These are phyloP conservation scores for Orobanche coerulescens DNA, from an alignment of 257 asterid genomes.

Conservation along the genomic window DNA sequence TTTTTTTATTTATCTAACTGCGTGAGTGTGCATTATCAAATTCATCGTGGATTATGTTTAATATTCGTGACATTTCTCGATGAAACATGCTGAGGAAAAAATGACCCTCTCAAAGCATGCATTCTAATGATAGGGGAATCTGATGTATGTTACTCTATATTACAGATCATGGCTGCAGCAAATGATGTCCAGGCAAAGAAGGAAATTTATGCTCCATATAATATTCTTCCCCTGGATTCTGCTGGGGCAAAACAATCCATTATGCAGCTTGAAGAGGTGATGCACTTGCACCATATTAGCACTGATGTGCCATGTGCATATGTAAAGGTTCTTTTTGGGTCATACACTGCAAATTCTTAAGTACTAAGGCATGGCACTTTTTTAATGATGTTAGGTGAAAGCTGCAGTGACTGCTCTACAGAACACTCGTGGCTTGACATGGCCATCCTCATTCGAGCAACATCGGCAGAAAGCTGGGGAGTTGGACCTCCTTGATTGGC, in stretches of 20 bases:
- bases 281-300: constrained; percentile 19
- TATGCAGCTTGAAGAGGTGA: constrained; percentile 99
- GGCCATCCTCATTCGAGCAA: constrained; percentile 83
- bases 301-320: not conserved
- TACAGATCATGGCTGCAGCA: constrained; percentile 96
- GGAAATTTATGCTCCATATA: constrained; percentile 85
- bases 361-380: constrained; percentile 5
- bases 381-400: constrained; percentile 52
- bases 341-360: not conserved
- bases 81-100: constrained; percentile 9
- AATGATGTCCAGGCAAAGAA: constrained; percentile 93
- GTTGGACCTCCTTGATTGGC: constrained; percentile 95
- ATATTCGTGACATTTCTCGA: not conserved
- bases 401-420: constrained; percentile 75
- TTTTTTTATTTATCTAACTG: too few species aligned
- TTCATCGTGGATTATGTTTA: not conserved
- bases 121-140: too few species aligned
- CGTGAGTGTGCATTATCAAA: not conserved
- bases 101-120: too few species aligned
- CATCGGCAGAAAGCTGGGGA: constrained; percentile 79
- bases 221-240: constrained; percentile 92
- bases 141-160: constrained; percentile 6
- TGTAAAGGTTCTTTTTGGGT: not conserved
- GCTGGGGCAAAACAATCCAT: constrained; percentile 90
- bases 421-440: constrained; percentile 60